A percentile compares a stretch with the other conserved stretches of the same genome.
Conservation (phyloP, 148 eudicot species). For the Camellia lanceoleosa region DNA sequence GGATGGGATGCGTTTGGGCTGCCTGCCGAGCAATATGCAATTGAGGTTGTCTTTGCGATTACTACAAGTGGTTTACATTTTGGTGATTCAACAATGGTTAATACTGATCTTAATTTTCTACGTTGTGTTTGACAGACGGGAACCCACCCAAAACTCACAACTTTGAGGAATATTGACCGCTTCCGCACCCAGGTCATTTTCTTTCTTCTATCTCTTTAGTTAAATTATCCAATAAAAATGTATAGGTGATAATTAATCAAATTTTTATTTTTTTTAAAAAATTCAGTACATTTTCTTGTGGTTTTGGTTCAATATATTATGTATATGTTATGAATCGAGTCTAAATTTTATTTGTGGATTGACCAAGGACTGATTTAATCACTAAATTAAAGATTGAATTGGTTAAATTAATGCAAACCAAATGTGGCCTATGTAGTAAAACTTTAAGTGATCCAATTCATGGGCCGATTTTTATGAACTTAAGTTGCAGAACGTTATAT, state of each 20-base stretch:
- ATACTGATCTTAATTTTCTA: constrained; percentile 25
- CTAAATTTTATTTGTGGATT: constrained; percentile 3
- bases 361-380: background rate
- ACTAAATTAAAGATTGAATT: background rate
- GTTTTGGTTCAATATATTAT: background rate
- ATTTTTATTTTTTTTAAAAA: too few relatives aligned
- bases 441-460: background rate
- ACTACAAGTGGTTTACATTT: constrained; percentile 13
- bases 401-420: background rate
- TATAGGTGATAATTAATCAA: background rate
- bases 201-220: background rate
- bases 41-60: constrained; percentile 53
- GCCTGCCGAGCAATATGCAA: constrained; percentile 99
- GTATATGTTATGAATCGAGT: background rate
- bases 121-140: constrained; percentile 69
- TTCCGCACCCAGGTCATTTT: constrained; percentile 73
- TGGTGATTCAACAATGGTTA: background rate
- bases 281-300: background rate
- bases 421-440: background rate
- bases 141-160: constrained; percentile 91
- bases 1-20: constrained; percentile 99
- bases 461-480: background rate
- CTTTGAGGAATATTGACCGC: constrained; percentile 72
- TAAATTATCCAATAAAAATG: background rate
- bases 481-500: background rate